These are phyloP conservation scores for Diaporthe ampelina DNA, from an alignment of 2,329 filamentous ascomycete genomes.

Conservation along the genomic window DNA sequence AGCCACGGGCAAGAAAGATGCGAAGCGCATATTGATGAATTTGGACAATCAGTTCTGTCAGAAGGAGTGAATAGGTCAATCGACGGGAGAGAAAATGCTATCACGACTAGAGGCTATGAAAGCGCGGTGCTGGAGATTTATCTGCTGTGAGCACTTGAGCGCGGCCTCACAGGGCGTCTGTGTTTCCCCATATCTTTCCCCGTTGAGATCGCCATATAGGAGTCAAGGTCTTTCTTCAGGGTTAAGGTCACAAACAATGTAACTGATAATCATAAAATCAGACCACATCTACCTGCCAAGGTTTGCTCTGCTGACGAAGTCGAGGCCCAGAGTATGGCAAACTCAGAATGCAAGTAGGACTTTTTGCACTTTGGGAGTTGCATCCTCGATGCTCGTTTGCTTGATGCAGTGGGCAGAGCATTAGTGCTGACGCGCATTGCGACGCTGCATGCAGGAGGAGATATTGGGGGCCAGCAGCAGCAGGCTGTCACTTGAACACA, in stretches of 20 bases:
- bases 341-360: background rate
- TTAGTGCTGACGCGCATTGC: conserved; percentile 24
- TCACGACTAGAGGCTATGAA: background rate
- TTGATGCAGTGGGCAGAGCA: background rate
- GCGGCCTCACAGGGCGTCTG: background rate
- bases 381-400: conserved; percentile 5
- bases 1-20: conserved; percentile 20
- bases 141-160: background rate
- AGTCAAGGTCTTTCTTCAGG: background rate
- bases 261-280: conserved; percentile 14
- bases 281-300: conserved; percentile 15
- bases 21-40: conserved; percentile 10
- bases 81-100: background rate
- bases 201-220: background rate
- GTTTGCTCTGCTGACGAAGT: conserved; percentile 1
- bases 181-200: background rate
- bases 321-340: background rate
- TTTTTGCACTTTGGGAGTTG: conserved; percentile 4
- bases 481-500: conserved; percentile 20
- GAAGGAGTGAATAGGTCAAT: background rate
- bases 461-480: background rate
- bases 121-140: background rate
- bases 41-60: background rate
- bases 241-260: conserved; percentile 10
- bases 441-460: conserved; percentile 3